phyloP scores from a whole-genome alignment of 176 grass and related monocot genomes.

The Areca catechu region DNA sequence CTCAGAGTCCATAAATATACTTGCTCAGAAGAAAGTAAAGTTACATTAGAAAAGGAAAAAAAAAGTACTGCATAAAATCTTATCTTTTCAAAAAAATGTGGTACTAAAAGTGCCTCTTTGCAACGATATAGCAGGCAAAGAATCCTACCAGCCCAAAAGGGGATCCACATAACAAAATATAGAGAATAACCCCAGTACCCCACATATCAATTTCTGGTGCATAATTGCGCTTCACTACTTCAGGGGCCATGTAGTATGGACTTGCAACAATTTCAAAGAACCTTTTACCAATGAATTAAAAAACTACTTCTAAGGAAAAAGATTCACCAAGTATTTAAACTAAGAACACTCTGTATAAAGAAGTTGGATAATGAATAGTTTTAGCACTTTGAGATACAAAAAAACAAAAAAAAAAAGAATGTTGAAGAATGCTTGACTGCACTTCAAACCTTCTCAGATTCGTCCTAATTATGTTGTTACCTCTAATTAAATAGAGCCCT shows the following conservation, averaged over 20 bases:
- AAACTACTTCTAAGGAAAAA: too few relatives aligned
- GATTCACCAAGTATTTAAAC: too few relatives aligned
- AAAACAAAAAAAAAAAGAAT: too few relatives aligned
- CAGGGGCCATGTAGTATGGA: constrained; percentile 94
- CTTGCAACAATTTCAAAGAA: constrained; percentile 99
- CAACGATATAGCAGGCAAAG: neutral
- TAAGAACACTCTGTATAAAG: neutral
- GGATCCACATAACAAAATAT: constrained; percentile 95
- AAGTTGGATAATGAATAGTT: too few relatives aligned
- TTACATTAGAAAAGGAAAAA: neutral
- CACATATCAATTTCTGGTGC: constrained; percentile 94
- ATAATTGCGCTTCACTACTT: constrained; percentile 92
- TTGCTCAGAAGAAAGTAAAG: constrained; percentile 1
- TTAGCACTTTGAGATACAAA: too few relatives aligned
- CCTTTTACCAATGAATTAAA: constrained; percentile 49
- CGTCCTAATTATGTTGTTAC: too few relatives aligned
- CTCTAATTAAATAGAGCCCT: too few relatives aligned
- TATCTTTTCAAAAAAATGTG: too few relatives aligned
- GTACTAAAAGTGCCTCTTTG: too few relatives aligned
- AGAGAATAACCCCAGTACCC: constrained; percentile 89
- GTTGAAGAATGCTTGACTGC: too few relatives aligned
- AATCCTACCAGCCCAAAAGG: constrained; percentile 81
- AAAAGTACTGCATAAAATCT: too few relatives aligned
- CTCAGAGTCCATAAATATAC: constrained; percentile 60
- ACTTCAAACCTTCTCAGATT: too few relatives aligned